Evolutionary conservation across 495 filamentous ascomycete genomes (phyloP), one percentile per base, ranked within the genome.

Genomic region (Rhypophila decipiens): DNA sequence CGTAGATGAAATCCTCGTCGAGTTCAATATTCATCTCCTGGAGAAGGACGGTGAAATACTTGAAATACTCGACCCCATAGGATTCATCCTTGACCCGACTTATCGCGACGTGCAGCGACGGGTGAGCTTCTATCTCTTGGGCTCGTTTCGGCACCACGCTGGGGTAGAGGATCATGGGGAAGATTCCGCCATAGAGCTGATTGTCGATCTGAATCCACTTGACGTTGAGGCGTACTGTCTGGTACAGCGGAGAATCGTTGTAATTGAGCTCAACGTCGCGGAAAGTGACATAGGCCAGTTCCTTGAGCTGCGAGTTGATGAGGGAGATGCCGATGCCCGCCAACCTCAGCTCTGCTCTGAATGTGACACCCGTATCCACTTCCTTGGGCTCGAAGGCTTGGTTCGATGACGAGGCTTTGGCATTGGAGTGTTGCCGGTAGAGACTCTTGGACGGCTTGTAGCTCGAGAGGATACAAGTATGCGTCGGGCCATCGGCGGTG

Each of bases 121-220:
- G 93, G 69, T 98, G 93, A 9, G 88, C 83, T 51, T 96, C 94
- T 68, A 96, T 94, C 66, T 98, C 94, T 67, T 89, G 91, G 21
- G 89, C 90, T 48, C 90, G 93, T 72, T 97, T 97, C 2, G 94
- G 94, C 9, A 98, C 93, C n/a, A 98, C 93, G 64, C 89, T 95
- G 9, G 93, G 93, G 61, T 98, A 98, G 33, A 97, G 73, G 47
- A 98, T 82, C 66, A 98, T 95, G 0, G 93, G 93, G 75, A 98
- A 98, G 53, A 98, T 89, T 12, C 93, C 93, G 35, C 93, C 93
- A 60, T 97, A 98, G 20, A 98, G 83, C 60, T 98, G 93, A 59
- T 98, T 98, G 70, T 98, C 93, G 59, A 98, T 90, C 65, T 98
- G 93, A 40, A 98, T 90, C 93, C 93, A 98, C 65, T 96, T 97